These are phyloP conservation scores for Stephanodiscus triporus DNA, from an alignment of 108 stramenopile genomes.

Conservation along the genomic window DNA sequence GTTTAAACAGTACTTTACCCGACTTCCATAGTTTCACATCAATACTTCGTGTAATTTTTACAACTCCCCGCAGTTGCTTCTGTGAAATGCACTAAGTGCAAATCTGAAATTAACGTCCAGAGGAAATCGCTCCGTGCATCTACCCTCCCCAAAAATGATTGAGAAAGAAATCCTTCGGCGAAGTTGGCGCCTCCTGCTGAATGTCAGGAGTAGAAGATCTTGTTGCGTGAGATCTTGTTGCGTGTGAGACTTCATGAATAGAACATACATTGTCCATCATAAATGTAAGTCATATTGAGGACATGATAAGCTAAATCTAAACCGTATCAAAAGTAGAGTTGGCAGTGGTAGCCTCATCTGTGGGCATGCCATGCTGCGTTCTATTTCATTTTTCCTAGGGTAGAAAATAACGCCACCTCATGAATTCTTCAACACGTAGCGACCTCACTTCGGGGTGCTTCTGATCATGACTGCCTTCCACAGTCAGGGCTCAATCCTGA, in stretches of 20 bases:
- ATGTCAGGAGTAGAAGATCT: not conserved
- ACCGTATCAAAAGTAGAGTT: too few relatives aligned
- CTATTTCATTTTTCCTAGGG: too few relatives aligned
- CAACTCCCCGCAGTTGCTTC: constrained; percentile 44
- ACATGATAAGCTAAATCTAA: too few relatives aligned
- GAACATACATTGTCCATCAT: not conserved
- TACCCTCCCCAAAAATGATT: constrained; percentile 73
- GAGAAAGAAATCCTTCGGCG: constrained; percentile 1
- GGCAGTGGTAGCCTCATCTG: too few relatives aligned
- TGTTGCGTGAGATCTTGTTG: constrained; percentile 3
- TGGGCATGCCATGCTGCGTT: too few relatives aligned
- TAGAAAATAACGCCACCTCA: too few relatives aligned
- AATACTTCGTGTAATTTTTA: not conserved
- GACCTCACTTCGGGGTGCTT: too few relatives aligned
- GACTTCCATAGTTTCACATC: not conserved
- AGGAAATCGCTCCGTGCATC: constrained; percentile 83
- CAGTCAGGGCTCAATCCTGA: too few relatives aligned
- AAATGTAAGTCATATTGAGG: constrained; percentile 4
- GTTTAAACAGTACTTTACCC: too few relatives aligned
- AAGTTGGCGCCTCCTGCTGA: not conserved
- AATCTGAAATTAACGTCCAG: constrained; percentile 80
- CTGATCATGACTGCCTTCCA: too few relatives aligned
- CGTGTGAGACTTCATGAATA: constrained; percentile 2
- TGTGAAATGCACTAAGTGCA: constrained; percentile 89
- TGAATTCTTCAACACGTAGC: too few relatives aligned